phyloP scores from a whole-genome alignment of 495 filamentous ascomycete genomes.

The Cryomyces antarcticus region DNA sequence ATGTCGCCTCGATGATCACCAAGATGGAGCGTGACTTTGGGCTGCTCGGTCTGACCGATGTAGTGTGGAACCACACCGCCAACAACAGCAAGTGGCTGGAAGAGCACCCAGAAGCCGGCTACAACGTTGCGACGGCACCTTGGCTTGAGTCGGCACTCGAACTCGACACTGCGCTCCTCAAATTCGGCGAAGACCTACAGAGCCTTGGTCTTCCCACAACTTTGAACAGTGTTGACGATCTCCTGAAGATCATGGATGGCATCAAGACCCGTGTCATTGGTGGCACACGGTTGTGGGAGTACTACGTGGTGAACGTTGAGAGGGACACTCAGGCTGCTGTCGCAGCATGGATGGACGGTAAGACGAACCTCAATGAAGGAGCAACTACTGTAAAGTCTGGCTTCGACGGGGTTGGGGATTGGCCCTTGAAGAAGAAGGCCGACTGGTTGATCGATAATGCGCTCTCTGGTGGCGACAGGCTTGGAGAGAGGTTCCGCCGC shows the following conservation, averaged over 20 bases:
- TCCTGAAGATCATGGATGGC: slow-evolving; percentile 67
- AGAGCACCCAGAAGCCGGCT: slow-evolving; percentile 87
- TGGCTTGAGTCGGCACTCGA: slow-evolving; percentile 80
- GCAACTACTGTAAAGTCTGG: slow-evolving; percentile 4
- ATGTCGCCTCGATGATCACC: slow-evolving; percentile 53
- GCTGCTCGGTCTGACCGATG: slow-evolving; percentile 77
- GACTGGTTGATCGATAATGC: slow-evolving; percentile 39
- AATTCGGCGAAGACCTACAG: slow-evolving; percentile 50
- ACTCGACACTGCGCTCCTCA: slow-evolving; percentile 64
- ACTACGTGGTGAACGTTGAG: slow-evolving; percentile 66
- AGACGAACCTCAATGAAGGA: slow-evolving; percentile 25
- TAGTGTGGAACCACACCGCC: slow-evolving; percentile 97
- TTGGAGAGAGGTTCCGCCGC: slow-evolving; percentile 63
- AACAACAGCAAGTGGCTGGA: slow-evolving; percentile 89
- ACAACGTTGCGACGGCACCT: slow-evolving; percentile 82
- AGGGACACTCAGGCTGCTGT: slow-evolving; percentile 45
- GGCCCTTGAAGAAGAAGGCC: slow-evolving; percentile 38
- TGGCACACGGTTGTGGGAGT: slow-evolving; percentile 73
- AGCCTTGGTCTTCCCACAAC: slow-evolving; percentile 51
- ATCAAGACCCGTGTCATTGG: slow-evolving; percentile 63
- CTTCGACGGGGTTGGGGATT: slow-evolving; percentile 23
- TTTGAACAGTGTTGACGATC: slow-evolving; percentile 46
- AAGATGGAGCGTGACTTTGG: slow-evolving; percentile 73
- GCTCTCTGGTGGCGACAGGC: slow-evolving; percentile 42
- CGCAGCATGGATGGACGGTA: slow-evolving; percentile 44